These are phyloP conservation scores for Umbelopsis ramanniana DNA, from an alignment of 192 early-diverging fungal genomes.

Conservation along the genomic window DNA sequence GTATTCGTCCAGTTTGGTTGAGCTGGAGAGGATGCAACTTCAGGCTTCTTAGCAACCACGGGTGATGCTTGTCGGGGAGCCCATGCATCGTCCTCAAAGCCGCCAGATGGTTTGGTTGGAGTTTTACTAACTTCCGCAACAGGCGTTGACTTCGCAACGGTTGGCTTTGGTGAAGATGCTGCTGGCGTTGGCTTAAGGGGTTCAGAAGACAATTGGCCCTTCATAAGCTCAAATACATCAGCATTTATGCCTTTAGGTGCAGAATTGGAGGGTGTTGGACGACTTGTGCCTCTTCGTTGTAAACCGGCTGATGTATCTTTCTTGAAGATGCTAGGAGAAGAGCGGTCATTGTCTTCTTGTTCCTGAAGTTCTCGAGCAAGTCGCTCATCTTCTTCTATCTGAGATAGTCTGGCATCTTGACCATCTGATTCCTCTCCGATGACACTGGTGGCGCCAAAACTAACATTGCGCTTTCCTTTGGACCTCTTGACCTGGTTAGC, in stretches of 20 bases:
- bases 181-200: constrained; percentile 37
- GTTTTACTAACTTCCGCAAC: background rate
- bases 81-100: constrained; percentile 65
- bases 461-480: constrained; percentile 47
- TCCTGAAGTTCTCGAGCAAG: constrained; percentile 88
- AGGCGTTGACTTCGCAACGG: background rate
- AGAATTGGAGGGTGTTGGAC: constrained; percentile 53
- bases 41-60: constrained; percentile 8
- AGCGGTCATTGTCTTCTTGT: constrained; percentile 56
- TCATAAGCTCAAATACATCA: constrained; percentile 34
- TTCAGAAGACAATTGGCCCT: constrained; percentile 24
- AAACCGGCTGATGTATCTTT: constrained; percentile 8
- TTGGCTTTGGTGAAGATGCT: constrained; percentile 29
- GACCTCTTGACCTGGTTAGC: background rate
- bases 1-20: constrained; percentile 18
- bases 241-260: constrained; percentile 56
- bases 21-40: constrained; percentile 17
- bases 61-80: constrained; percentile 41
- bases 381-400: constrained; percentile 80
- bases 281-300: constrained; percentile 34
- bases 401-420: constrained; percentile 44
- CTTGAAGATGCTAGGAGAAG: constrained; percentile 16
- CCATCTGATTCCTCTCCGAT: constrained; percentile 34
- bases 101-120: constrained; percentile 15
- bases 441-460: constrained; percentile 35